Evolutionary conservation across 441 rosid species (phyloP).

Genomic region (Metrosideros polymorpha): DNA sequence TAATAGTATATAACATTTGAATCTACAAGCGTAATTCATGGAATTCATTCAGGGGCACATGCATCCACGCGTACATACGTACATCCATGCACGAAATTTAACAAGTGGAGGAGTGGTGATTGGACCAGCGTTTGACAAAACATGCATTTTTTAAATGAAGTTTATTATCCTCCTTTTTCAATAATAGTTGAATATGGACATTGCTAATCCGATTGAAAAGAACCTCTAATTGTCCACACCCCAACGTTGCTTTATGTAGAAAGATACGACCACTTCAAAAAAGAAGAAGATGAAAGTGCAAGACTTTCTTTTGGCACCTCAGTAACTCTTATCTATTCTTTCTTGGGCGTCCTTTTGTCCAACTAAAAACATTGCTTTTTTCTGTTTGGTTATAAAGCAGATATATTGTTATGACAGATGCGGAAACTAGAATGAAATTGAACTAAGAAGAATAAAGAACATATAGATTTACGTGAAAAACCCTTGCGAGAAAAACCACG

Average conservation of each 20-base stretch:
- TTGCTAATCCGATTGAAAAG: neutral
- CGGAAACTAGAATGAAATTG: too few species aligned
- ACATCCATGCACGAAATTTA: neutral
- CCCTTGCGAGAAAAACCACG: too few species aligned
- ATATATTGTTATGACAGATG: too few species aligned
- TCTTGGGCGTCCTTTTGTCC: neutral
- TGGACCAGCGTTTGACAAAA: neutral
- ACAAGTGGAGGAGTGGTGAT: neutral
- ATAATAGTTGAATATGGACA: neutral
- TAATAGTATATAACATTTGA: neutral
- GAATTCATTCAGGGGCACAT: neutral
- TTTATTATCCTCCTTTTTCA: neutral
- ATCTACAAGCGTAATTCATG: neutral
- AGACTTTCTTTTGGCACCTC: neutral
- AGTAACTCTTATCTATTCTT: neutral
- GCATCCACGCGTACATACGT: neutral
- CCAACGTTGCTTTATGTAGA: neutral
- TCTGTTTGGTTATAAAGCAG: neutral
- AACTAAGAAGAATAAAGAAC: too few species aligned
- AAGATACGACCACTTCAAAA: neutral
- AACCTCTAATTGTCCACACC: neutral
- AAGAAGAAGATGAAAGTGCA: neutral
- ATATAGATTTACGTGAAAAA: too few species aligned
- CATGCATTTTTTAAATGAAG: neutral
- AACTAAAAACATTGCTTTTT: neutral